Conservation (phyloP, 2,329 filamentous ascomycete genomes). For the Nemania sp. region DNA sequence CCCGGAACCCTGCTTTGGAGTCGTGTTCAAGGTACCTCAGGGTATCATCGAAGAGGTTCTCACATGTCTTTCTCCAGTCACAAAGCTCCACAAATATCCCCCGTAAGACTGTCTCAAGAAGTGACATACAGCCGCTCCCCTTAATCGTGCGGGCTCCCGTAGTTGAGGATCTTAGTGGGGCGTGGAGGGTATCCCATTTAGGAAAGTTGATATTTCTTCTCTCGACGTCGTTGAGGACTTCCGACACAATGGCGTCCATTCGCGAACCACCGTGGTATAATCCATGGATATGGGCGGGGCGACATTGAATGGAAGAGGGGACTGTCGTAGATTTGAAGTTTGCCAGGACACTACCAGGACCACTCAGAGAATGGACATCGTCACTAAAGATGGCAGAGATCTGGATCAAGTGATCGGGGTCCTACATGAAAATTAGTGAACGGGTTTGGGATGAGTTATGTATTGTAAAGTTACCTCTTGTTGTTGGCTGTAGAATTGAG, state of each 20-base stretch:
- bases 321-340: slow-evolving; percentile 13
- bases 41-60: slow-evolving; percentile 6
- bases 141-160: slow-evolving; percentile 17
- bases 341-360: slow-evolving; percentile 1
- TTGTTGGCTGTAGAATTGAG: not conserved
- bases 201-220: slow-evolving; percentile 15
- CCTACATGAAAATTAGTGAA: not conserved
- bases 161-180: slow-evolving; percentile 13
- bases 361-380: slow-evolving; percentile 18
- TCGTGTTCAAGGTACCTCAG: slow-evolving; percentile 2
- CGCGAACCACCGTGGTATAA: slow-evolving; percentile 19
- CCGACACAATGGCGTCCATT: slow-evolving; percentile 3
- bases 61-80: slow-evolving; percentile 21
- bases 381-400: slow-evolving; percentile 19
- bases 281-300: slow-evolving; percentile 19
- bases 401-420: not conserved
- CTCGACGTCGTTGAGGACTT: slow-evolving; percentile 14
- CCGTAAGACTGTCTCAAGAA: slow-evolving; percentile 18
- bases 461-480: not conserved
- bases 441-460: too few relatives aligned
- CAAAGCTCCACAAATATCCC: slow-evolving; percentile 21
- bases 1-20: not conserved
- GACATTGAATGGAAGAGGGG: slow-evolving; percentile 13
- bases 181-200: slow-evolving; percentile 15
- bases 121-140: not conserved